Evolutionary conservation across 805 yeast species (phyloP), one percentile per base, ranked within the genome.

Genomic region (Candida vaughaniae): DNA sequence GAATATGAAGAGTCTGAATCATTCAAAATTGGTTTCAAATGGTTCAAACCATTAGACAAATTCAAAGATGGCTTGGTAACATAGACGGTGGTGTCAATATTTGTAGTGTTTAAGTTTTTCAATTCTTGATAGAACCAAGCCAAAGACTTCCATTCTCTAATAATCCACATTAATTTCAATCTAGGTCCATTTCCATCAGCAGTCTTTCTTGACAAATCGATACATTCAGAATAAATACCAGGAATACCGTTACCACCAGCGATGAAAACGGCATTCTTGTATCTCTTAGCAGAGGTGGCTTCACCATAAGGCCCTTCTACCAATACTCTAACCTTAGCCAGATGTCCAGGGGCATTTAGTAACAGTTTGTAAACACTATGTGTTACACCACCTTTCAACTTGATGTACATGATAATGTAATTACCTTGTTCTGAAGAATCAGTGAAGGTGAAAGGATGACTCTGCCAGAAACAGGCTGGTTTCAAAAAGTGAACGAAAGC

Each of bases 211-310:
- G 60, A 53, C 30, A 61, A 39, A 39, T 60, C 56, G 25, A 49
- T 33, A 35, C 66, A 65, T 46, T 70, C 71, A n/a, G 70, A 64
- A 35, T 62, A 57, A 25, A 71, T 60, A 22, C 80, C 85, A 1
- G 91, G 80, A 35, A 85, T 66, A 37, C 93, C 93, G 36, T 78
- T 78, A 27, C 93, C 91, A 33, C 88, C 90, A 11, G 90, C 83
- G 12, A 84, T 44, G 29, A 82, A 69, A 4, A 80, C 66, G 3
- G 80, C 73, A 41, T 74, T 70, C 35, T 77, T 73, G 48, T 73
- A 82, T 29, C 65, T 63, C 16, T 64, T 58, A 12, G 78, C 60
- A 2, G 81, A 73, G 3, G 75, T 51, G 3, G 71, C 49, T 31
- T 67, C 66, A 5, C 91, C 87, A 50, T 85, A 84, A 1, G 90